Percentiles rank a stretch among this genome's conserved stretches.
These are phyloP conservation scores for Dendrobium nobile DNA, from an alignment of 106 monocot species.

Conservation along the genomic window DNA sequence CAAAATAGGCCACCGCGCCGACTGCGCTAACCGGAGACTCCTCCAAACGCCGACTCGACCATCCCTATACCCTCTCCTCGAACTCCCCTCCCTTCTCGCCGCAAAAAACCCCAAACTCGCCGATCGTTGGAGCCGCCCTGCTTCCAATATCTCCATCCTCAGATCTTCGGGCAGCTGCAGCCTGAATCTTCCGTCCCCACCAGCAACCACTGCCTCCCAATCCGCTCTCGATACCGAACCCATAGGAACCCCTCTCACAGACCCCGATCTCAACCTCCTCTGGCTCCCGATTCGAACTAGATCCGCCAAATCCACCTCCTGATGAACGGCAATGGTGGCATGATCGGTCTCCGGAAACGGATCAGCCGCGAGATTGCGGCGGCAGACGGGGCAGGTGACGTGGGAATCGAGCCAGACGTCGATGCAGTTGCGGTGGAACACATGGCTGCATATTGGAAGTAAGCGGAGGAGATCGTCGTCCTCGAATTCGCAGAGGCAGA, in stretches of 20 bases:
- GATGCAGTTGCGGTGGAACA: constrained; percentile 51
- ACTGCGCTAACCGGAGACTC: background rate
- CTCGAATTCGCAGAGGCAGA: constrained; percentile 47
- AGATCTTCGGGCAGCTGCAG: constrained; percentile 33
- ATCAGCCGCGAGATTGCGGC: constrained; percentile 20
- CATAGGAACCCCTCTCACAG: background rate
- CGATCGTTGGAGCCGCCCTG: constrained; percentile 18
- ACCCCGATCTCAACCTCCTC: background rate
- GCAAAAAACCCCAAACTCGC: constrained; percentile 25
- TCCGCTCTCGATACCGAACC: background rate
- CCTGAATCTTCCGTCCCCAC: constrained; percentile 15
- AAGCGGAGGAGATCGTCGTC: constrained; percentile 39
- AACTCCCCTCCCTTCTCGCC: constrained; percentile 11
- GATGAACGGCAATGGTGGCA: background rate
- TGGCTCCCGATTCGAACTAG: background rate
- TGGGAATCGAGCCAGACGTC: constrained; percentile 41
- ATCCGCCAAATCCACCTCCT: background rate
- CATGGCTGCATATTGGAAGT: constrained; percentile 45
- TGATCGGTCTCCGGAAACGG: background rate
- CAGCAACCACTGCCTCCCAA: background rate
- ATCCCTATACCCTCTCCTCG: constrained; percentile 6
- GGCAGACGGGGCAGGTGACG: constrained; percentile 56
- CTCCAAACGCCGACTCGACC: background rate
- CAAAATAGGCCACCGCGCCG: constrained; percentile 1
- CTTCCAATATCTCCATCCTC: constrained; percentile 21